Percentiles rank a stretch among this genome's conserved stretches.
These are phyloP conservation scores for Vanderwaltozyma yarrowii DNA, from an alignment of 805 yeast species.

Conservation along the genomic window DNA sequence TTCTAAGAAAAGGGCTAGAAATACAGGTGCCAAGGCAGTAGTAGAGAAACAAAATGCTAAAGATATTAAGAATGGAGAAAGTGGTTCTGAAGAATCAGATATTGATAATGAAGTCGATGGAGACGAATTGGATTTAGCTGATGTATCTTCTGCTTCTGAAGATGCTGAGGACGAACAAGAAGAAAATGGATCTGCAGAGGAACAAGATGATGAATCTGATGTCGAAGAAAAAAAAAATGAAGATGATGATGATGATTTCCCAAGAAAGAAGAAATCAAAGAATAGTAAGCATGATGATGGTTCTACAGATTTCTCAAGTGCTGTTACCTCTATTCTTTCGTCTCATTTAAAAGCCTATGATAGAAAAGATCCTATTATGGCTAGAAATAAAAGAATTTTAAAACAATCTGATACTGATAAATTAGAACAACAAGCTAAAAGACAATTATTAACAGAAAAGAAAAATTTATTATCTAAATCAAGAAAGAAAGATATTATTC, in stretches of 20 bases:
- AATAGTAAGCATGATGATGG: slow-evolving; percentile 55
- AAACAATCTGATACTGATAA: slow-evolving; percentile 72
- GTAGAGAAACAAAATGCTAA: neutral
- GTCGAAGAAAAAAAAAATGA: slow-evolving; percentile 15
- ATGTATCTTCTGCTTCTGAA: slow-evolving; percentile 8
- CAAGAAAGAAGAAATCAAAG: slow-evolving; percentile 43
- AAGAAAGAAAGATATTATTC: slow-evolving; percentile 59
- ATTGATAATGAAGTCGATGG: slow-evolving; percentile 15
- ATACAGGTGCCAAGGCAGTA: neutral
- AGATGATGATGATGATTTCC: slow-evolving; percentile 32
- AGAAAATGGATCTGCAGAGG: slow-evolving; percentile 16
- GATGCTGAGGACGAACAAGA: slow-evolving; percentile 12
- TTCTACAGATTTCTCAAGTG: slow-evolving; percentile 67
- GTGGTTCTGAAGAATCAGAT: slow-evolving; percentile 11
- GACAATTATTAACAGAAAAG: slow-evolving; percentile 61
- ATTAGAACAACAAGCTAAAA: slow-evolving; percentile 73
- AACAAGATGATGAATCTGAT: slow-evolving; percentile 14
- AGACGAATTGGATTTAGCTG: slow-evolving; percentile 14
- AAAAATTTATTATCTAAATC: slow-evolving; percentile 54
- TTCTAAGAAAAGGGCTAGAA: slow-evolving; percentile 5
- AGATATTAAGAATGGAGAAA: slow-evolving; percentile 1
- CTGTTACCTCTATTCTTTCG: slow-evolving; percentile 73
- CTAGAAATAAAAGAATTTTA: slow-evolving; percentile 61
- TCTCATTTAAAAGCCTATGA: slow-evolving; percentile 84
- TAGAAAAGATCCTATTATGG: slow-evolving; percentile 81